Base-by-base conservation (phyloP, 2,329 filamentous ascomycete species). In the Hymenotorrendiella dingleyae region DNA sequence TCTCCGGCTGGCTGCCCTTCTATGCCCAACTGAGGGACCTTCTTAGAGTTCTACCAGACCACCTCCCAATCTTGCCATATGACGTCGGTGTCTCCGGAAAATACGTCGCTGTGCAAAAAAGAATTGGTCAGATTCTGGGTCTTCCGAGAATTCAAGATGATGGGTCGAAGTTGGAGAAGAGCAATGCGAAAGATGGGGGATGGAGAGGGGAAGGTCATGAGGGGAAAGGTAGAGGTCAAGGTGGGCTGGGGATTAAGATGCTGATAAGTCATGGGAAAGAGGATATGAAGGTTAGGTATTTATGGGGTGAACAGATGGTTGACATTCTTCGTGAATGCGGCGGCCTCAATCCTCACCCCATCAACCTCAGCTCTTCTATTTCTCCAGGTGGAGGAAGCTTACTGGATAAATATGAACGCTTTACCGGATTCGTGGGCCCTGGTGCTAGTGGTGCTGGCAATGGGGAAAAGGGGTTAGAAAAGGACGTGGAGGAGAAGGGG, bases 1-100 rank as follows among this genome's bases (percentile, higher is more conserved):
- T 55, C 19, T 58, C 52, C 45, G 56, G 55, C 12, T 56, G 57
- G 56, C 40, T 58, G 10, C 56, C 54, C 6, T 56, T 55, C 20
- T 24, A 43, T 14, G 27, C 16, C 2, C 49, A 55, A 20, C n/a
- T n/a, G n/a, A n/a, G n/a, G n/a, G n/a, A n/a, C n/a, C n/a, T n/a
- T n/a, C n/a, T n/a, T n/a, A n/a, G n/a, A n/a, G n/a, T n/a, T n/a
- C n/a, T n/a, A n/a, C n/a, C n/a, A n/a, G n/a, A n/a, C n/a, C n/a
- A n/a, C n/a, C n/a, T n/a, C n/a, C n/a, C n/a, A n/a, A 49, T 55
- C 23, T 17, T 9, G 11, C 23, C 35, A 21, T 16, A 20, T 14
- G n/a, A 9, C 16, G n/a, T 19, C 19, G 20, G 11, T 14, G 38
- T n/a, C 11, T 35, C 10, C 22, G 21, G 36, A 17, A 37, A 27